Base-by-base conservation (phyloP, 2,329 filamentous ascomycete genomes). In the Penicillium sp. region DNA sequence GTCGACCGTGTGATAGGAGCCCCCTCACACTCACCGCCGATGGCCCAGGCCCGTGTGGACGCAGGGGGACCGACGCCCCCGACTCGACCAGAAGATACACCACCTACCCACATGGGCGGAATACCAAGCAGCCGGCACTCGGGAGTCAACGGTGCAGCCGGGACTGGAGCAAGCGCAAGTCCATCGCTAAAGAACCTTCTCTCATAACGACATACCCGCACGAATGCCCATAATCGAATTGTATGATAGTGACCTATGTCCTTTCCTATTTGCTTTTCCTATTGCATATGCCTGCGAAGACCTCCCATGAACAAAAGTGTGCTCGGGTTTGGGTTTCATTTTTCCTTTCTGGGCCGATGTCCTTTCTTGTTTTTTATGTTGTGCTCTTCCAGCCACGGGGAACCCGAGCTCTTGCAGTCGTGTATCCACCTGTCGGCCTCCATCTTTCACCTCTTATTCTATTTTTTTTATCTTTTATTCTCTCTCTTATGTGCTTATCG, bases 171-270 rank as follows among this genome's bases (percentile, higher is more conserved):
- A 4, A 91, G 89, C 65, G 87, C 88, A 14, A 91, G 86, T 66
- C 88, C 89, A 10, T 91, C 88, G 9, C 71, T 92, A 57, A 84
- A 86, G 63, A 91, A 92, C 65, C 72, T 92, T 45, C 79, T 92
- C 50, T 87, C 84, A 44, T 90, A 73, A 75, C 44, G 23, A 46
- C 26, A 36, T 32, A 18, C 14, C 7, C 16, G 13, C 44, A 43
- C 19, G 38, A 44, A 39, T 30, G 39, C 47, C 45, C 43, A 36
- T 38, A 34, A 19, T 34, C 39, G 46, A 44, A 39, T 47, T 64
- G 57, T 60, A 59, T 59, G 56, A 61, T 65, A 56, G 55, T 60
- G 40, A 53, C 41, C 48, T 40, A 29, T 38, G 52, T 39, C 44
- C 53, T 47, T 49, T 60, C 47, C 47, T 53, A 50, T 53, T 58